Percentiles rank a stretch among this genome's conserved stretches.
phyloP scores from a whole-genome alignment of 2,329 filamentous ascomycete genomes.

The Stachybotrys chartarum region DNA sequence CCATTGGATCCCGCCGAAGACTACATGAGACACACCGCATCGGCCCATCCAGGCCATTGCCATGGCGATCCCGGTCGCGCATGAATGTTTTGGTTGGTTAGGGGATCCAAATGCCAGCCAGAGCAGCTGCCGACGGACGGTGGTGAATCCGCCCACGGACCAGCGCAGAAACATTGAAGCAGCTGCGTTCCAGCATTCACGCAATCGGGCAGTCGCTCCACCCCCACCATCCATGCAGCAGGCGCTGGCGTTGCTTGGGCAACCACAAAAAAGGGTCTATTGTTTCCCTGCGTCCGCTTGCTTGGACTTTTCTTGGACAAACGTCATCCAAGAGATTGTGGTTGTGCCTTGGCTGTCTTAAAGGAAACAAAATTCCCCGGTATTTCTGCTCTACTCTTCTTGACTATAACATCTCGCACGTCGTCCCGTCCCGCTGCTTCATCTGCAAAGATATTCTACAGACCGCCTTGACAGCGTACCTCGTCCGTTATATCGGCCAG shows the following conservation, averaged over 20 bases:
- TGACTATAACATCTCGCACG: neutral
- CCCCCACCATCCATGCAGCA: neutral
- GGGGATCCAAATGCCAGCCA: neutral
- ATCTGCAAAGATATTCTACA: neutral
- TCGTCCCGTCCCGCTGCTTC: too few species aligned
- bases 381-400: neutral
- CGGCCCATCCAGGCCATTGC: constrained; percentile 12
- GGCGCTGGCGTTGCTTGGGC: neutral
- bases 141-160: neutral
- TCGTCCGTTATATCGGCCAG: neutral
- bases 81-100: neutral
- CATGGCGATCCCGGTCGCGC: constrained; percentile 14
- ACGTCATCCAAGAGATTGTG: neutral
- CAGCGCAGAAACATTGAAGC: neutral
- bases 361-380: neutral
- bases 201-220: neutral
- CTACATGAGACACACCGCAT: constrained; percentile 2
- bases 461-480: neutral
- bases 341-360: neutral
- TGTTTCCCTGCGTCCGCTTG: neutral
- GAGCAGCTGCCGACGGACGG: neutral
- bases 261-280: neutral
- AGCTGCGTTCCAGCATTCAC: neutral
- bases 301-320: neutral
- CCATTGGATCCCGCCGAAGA: neutral